Evolutionary conservation across 495 filamentous ascomycete genomes (phyloP).

Genomic region (Letharia lupina): DNA sequence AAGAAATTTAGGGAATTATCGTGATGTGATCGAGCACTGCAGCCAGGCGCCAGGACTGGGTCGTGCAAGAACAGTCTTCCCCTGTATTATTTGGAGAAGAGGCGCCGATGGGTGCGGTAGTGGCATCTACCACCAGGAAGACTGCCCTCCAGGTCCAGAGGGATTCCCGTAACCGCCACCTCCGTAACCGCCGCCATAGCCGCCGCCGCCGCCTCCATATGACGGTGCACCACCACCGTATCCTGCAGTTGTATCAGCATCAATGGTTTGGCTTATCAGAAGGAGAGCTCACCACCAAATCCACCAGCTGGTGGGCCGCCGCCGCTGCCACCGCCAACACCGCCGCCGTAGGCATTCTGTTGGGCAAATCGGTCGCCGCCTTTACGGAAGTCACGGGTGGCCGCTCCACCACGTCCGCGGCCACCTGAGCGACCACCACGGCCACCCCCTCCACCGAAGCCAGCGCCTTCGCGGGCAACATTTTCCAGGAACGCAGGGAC

Average conservation of each 20-base stretch:
- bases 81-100: slow-evolving; percentile 20
- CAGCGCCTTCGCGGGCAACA: slow-evolving; percentile 87
- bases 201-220: slow-evolving; percentile 12
- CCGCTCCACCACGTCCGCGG: slow-evolving; percentile 46
- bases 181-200: slow-evolving; percentile 36
- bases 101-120: slow-evolving; percentile 20
- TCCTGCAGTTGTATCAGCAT: slow-evolving; percentile 7
- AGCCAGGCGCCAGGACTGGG: slow-evolving; percentile 7
- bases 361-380: slow-evolving; percentile 45
- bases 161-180: slow-evolving; percentile 73
- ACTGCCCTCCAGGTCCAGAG: slow-evolving; percentile 69
- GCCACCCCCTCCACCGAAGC: slow-evolving; percentile 63
- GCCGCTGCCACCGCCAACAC: slow-evolving; percentile 43
- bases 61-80: slow-evolving; percentile 11
- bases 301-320: slow-evolving; percentile 41
- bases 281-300: slow-evolving; percentile 33
- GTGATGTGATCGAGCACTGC: slow-evolving; percentile 8
- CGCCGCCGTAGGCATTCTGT: slow-evolving; percentile 43
- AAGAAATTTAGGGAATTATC: background rate
- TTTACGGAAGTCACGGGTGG: slow-evolving; percentile 88
- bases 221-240: slow-evolving; percentile 14
- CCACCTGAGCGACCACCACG: slow-evolving; percentile 61
- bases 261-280: background rate
- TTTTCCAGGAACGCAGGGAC: slow-evolving; percentile 89
- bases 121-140: slow-evolving; percentile 85